Conservation (phyloP, 257 asterid species). For the Fraxinus pennsylvanica region DNA sequence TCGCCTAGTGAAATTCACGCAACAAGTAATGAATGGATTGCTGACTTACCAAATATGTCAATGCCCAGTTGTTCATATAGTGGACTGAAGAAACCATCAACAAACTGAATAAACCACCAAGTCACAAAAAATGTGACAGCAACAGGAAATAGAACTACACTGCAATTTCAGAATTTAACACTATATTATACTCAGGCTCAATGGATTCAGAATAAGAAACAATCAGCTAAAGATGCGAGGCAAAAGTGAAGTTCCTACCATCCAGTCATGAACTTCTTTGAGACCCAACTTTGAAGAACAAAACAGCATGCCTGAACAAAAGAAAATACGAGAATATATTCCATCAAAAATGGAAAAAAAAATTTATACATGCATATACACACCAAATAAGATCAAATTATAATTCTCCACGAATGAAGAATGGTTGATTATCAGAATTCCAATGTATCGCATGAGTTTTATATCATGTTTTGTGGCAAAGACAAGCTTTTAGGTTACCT, state of each 20-base stretch:
- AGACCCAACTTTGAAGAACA: slow-evolving; percentile 87
- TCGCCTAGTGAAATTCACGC: not conserved
- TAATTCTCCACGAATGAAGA: not conserved
- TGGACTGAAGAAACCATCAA: slow-evolving; percentile 98
- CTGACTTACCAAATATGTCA: slow-evolving; percentile 72
- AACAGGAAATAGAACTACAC: slow-evolving; percentile 91
- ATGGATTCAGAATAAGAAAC: not conserved
- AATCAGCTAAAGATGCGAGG: slow-evolving; percentile 18
- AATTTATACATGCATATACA: not conserved
- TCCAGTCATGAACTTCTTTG: slow-evolving; percentile 98
- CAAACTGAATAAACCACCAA: slow-evolving; percentile 95
- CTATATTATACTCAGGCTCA: slow-evolving; percentile 19
- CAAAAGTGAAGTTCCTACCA: slow-evolving; percentile 51
- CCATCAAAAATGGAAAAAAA: slow-evolving; percentile 6
- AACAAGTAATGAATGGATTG: not conserved
- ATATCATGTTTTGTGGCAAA: not conserved
- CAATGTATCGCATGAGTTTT: not conserved
- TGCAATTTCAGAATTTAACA: slow-evolving; percentile 44
- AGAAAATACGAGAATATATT: slow-evolving; percentile 20
- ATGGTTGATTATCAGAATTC: not conserved
- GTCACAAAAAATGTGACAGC: slow-evolving; percentile 88
- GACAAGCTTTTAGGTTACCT: not conserved
- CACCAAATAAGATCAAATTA: slow-evolving; percentile 11
- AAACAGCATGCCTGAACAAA: slow-evolving; percentile 81
- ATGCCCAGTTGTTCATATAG: slow-evolving; percentile 78